These are phyloP conservation scores for Elaphomyces granulatus DNA, from an alignment of 495 filamentous ascomycete species.

Conservation along the genomic window DNA sequence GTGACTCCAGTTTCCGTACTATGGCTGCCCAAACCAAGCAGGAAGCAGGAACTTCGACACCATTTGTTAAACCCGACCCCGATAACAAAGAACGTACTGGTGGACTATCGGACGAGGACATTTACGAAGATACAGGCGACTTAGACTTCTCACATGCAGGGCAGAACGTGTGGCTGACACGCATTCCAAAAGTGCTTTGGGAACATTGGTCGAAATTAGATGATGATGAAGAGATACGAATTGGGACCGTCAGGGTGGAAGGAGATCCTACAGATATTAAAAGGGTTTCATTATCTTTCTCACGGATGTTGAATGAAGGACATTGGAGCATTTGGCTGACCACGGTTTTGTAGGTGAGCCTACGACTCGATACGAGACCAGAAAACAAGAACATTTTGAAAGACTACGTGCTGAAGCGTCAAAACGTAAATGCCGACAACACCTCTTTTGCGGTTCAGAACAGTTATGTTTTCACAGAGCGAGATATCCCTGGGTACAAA, in stretches of 20 bases:
- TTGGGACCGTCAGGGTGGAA: constrained; percentile 64
- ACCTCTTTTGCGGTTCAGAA: constrained; percentile 43
- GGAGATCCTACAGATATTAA: constrained; percentile 36
- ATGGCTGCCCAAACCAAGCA: constrained; percentile 27
- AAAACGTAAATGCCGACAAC: constrained; percentile 33
- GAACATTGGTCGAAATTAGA: constrained; percentile 44
- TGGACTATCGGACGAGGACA: constrained; percentile 53
- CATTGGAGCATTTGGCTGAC: not conserved
- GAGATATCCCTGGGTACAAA: constrained; percentile 70
- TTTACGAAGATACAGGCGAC: constrained; percentile 82
- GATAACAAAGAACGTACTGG: constrained; percentile 43
- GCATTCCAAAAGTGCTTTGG: constrained; percentile 67
- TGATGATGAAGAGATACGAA: constrained; percentile 48
- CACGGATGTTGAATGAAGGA: not conserved
- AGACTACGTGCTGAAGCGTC: constrained; percentile 63
- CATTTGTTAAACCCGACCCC: constrained; percentile 52
- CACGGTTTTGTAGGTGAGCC: constrained; percentile 25
- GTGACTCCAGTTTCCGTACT: constrained; percentile 4
- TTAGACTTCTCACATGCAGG: constrained; percentile 52
- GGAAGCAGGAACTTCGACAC: constrained; percentile 23
- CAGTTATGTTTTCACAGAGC: constrained; percentile 81
- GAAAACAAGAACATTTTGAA: constrained; percentile 57
- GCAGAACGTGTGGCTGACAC: constrained; percentile 53
- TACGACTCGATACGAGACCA: constrained; percentile 38
- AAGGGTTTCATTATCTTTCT: constrained; percentile 35